Conservation (phyloP, 1,284 basidiomycete genomes). For the Caloboletus inedulis region DNA sequence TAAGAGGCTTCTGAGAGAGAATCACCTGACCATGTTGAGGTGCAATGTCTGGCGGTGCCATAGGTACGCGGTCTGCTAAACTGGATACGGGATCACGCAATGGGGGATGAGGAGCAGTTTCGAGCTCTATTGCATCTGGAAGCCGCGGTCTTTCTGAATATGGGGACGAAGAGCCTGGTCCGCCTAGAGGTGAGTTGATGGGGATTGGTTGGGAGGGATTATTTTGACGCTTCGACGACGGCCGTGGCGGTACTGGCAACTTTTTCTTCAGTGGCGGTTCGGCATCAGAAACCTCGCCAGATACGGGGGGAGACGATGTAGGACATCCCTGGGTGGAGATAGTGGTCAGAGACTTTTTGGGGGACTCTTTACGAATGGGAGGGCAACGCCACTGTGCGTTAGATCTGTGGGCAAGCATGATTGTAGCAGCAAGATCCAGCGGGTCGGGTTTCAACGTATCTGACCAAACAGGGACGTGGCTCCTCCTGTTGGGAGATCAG, state of each 20-base stretch:
- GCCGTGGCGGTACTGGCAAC: constrained; percentile 19
- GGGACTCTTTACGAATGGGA: not conserved
- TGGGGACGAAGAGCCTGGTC: not conserved
- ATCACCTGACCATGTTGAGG: not conserved
- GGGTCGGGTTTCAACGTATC: constrained; percentile 28
- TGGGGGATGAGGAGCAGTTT: not conserved
- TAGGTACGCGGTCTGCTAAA: not conserved
- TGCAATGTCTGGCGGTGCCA: not conserved
- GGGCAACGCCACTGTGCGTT: constrained; percentile 22
- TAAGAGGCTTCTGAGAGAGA: not conserved
- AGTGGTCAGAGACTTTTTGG: not conserved
- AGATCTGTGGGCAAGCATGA: constrained; percentile 24
- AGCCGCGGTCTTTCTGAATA: not conserved
- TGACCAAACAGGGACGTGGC: constrained; percentile 31
- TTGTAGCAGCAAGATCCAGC: constrained; percentile 30
- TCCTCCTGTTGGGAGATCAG: constrained; percentile 24
- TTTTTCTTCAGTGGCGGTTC: constrained; percentile 9
- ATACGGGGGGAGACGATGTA: not conserved
- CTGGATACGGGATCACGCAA: not conserved
- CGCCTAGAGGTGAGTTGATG: not conserved
- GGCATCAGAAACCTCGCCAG: not conserved
- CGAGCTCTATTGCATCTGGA: constrained; percentile 1
- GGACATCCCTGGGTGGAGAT: not conserved
- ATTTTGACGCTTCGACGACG: constrained; percentile 10
- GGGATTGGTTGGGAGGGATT: not conserved